Base-by-base conservation (phyloP, 805 yeast species). In the Wickerhamiella kurtzmanii region DNA sequence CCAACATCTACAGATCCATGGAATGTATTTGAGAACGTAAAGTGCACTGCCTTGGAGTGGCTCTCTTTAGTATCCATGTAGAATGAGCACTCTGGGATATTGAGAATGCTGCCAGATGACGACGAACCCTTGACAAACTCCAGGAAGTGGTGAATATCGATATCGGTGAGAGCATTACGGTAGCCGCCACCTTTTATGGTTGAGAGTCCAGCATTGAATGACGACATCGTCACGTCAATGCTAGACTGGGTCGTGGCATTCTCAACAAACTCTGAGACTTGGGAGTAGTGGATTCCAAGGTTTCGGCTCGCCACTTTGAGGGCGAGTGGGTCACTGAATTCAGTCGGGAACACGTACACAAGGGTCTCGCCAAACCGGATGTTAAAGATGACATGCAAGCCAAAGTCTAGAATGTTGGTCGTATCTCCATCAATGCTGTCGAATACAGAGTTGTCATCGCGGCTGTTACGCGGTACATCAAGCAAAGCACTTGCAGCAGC, bases 1-100 rank as follows among this genome's bases (percentile, higher is more conserved):
- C 85, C 74, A 1, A 92, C 79, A 50, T 86, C 94, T 37, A 92
- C 92, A 15, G 85, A 77, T 22, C 95, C 96, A 6, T 85, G 94
- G 66, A 92, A 86, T 2, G 78, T 69, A 44, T 92, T 78, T 41
- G 71, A 71, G 61, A 75, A 92, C 1, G 72, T 67, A 57, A 80
- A 86, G 55, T 82, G 80, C 39, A 92, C 74, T 3, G 69, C 51
- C 40, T 74, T 72, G 16, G 74, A 69, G 9, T 70, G 43, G 28
- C 65, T 62, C 56, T 85, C 88, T 67, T 76, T 74, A 0, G 94
- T 78, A 43, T 78, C 74, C 96, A 88, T 88, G 4, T 74, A 64
- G 16, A 89, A 73, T 45, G 69, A 68, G 52, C 86, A 71, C 15
- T 85, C 75, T 0, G 98, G 97, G 58, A 88, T 78, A 8, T 75